Evolutionary conservation across 2,329 filamentous ascomycete genomes (phyloP), one percentile per base, ranked within the genome.

Genomic region (Neofusicoccum cordaticola): DNA sequence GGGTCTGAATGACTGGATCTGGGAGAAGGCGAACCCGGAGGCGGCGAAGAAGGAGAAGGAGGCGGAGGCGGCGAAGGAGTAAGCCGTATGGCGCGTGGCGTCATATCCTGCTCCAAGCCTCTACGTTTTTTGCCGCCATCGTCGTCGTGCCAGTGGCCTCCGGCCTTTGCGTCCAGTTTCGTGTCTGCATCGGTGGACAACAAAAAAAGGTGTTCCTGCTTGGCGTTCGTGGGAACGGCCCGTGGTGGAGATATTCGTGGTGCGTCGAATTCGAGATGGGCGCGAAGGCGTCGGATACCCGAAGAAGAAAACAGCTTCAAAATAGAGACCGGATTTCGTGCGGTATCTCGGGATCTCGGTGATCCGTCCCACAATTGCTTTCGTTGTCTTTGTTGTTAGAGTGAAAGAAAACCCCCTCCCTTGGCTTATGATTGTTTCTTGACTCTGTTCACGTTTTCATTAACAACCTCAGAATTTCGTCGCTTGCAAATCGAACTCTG

Each of bases 1-100:
- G 62, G 94, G 94, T 34, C 80, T 98, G 65, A 99, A 99, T 74
- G 95, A 99, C 79, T 99, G 95, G 95, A 88, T 99, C 68, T 95
- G 94, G 78, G 93, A 98, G 80, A 85, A 91, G 76, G 86, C 89
- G 1, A 88, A 94, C 72, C 83, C 84, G 64, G 82, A 85, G 70
- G 85, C 85, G 76, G 77, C 73, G 73, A 67, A 74, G 74, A 67
- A 51, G 34, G 42, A 61, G 39, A 60, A 60, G 56, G 39, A 63
- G 48, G 35, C 41, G 13, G 48, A 52, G 50, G 53, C 27, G 15
- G 53, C 53, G 39, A 58, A 58, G 56, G 56, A 31, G 56, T 60
- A 47, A 60, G 56, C 11, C 7, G 15, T 42, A 15, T 22, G 41
- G 7, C 27, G 41, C n/a, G 13, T 58, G 2, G 22, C 12, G 15